Conservation (phyloP, 2,329 filamentous ascomycete genomes). For the Hymenotorrendiella dingleyae region DNA sequence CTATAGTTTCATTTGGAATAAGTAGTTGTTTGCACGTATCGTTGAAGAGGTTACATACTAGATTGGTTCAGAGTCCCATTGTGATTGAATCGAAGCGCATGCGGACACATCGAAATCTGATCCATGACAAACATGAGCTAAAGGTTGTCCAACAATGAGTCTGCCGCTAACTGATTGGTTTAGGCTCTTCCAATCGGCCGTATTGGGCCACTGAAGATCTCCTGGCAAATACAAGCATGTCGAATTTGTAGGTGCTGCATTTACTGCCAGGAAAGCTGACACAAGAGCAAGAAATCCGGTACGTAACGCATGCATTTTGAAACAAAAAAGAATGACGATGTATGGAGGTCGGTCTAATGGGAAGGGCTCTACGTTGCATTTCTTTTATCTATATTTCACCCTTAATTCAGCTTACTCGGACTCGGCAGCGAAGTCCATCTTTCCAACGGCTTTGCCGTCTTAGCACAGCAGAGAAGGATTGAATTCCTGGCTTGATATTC, state of each 20-base stretch:
- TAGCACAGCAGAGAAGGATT: no score
- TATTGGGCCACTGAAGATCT: conserved; percentile 39
- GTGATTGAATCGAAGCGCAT: conserved; percentile 17
- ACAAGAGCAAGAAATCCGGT: no score
- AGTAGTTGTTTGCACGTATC: not conserved
- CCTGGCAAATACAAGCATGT: conserved; percentile 1
- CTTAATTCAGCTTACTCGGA: no score
- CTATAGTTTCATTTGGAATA: not conserved
- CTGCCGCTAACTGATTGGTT: conserved; percentile 39
- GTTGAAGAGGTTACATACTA: not conserved
- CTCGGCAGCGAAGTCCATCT: no score
- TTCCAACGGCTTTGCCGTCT: no score
- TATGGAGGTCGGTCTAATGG: no score
- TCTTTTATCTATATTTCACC: no score
- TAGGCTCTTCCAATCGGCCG: conserved; percentile 38
- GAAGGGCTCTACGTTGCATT: no score
- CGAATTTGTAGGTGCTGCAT: not conserved
- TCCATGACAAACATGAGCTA: conserved; percentile 21
- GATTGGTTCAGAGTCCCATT: conserved; percentile 24
- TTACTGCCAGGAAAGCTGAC: not conserved
- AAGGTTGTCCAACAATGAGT: conserved; percentile 30
- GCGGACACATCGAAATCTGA: conserved; percentile 17
- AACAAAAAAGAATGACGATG: no score
- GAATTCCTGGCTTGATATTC: no score
- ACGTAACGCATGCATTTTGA: no score